Evolutionary conservation across 352 stramenopile species (phyloP).

Genomic region (Aphanomyces cochlioides): DNA sequence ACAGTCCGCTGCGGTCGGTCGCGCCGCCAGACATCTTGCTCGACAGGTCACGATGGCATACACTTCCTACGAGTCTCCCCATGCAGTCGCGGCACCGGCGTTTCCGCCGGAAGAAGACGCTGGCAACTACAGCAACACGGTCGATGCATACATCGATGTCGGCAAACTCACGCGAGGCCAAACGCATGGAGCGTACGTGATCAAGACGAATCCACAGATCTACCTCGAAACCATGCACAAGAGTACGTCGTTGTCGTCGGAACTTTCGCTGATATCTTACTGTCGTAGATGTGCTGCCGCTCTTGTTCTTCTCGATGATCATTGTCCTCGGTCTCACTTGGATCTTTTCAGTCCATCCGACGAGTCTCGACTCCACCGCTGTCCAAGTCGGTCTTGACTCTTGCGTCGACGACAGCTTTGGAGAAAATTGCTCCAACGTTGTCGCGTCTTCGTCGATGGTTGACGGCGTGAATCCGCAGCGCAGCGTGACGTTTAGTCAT

Average conservation of each 20-base stretch:
- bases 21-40: too few species aligned
- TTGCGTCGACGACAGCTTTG: not conserved
- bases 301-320: not conserved
- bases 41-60: too few species aligned
- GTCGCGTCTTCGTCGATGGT: not conserved
- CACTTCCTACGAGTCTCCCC: too few species aligned
- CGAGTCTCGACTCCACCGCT: not conserved
- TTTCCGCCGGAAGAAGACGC: too few species aligned
- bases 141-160: constrained; percentile 1
- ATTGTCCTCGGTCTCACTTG: not conserved
- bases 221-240: constrained; percentile 28
- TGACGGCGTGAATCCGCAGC: not conserved
- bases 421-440: not conserved
- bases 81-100: too few species aligned
- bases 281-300: constrained; percentile 16
- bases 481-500: not conserved
- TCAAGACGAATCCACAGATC: constrained; percentile 19
- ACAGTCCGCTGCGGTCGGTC: not conserved
- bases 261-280: not conserved
- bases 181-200: constrained; percentile 16
- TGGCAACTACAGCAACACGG: too few species aligned
- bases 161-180: not conserved
- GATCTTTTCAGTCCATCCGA: not conserved
- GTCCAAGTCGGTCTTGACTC: not conserved
- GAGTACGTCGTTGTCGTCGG: not conserved